A percentile compares a stretch with the other conserved stretches of the same genome.
Conservation (phyloP, 306 rosid genomes). For the Vigna trinervia region DNA sequence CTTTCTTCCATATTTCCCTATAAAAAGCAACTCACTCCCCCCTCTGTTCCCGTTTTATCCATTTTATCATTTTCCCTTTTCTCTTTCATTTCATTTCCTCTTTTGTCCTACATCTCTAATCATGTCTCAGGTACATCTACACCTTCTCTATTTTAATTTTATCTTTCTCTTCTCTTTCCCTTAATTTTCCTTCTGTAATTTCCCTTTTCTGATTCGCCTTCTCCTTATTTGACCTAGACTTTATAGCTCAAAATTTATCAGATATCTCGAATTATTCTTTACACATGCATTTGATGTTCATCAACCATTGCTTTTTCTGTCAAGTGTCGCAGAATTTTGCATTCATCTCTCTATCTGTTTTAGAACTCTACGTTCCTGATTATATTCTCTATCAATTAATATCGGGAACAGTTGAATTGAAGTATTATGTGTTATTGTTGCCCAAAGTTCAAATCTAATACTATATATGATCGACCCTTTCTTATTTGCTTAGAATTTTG, state of each 20-base stretch:
- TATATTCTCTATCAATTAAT: not conserved
- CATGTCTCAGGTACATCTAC: conserved; percentile 49
- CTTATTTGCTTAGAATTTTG: not conserved
- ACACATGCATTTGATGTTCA: not conserved
- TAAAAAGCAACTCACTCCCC: not conserved
- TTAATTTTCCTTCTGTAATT: not conserved
- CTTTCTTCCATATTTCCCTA: not conserved
- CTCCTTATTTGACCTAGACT: not conserved
- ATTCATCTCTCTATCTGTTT: not conserved
- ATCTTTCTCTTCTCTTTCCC: not conserved
- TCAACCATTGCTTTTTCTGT: not conserved
- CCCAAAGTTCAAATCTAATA: not conserved
- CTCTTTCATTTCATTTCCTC: not conserved
- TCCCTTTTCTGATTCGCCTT: not conserved
- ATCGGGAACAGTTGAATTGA: not conserved
- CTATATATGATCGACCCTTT: not conserved
- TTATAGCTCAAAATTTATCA: not conserved
- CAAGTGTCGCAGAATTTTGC: not conserved
- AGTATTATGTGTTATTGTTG: not conserved
- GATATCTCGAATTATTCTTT: not conserved
- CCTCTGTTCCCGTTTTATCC: not conserved
- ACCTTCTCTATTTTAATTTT: not conserved
- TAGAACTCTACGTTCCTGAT: not conserved
- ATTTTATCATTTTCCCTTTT: not conserved
- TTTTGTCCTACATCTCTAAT: not conserved